Evolutionary conservation across 2,329 filamentous ascomycete genomes (phyloP).

Genomic region (Didymellaceae sp.): DNA sequence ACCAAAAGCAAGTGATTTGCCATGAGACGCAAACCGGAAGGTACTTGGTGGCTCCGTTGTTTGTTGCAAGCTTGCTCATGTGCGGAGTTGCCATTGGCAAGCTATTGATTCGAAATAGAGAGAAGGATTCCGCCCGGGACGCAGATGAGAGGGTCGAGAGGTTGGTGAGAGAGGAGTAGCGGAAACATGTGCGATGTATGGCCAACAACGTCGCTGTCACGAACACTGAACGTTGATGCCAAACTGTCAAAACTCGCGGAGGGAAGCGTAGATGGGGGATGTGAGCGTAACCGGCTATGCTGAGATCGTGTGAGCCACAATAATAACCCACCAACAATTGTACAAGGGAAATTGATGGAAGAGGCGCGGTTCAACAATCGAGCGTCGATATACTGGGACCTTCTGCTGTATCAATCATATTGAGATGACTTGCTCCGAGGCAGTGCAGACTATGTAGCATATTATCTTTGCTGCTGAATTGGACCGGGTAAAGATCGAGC

Average conservation of each 20-base stretch:
- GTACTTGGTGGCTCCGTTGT: background rate
- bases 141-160: conserved; percentile 12
- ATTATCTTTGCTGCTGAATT: no score
- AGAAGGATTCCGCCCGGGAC: background rate
- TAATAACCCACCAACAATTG: background rate
- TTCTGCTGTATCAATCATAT: no score
- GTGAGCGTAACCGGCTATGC: background rate
- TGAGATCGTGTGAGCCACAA: background rate
- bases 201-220: no score
- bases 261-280: background rate
- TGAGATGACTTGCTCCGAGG: no score
- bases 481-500: no score
- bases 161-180: conserved; percentile 4
- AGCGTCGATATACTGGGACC: no score
- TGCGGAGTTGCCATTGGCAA: background rate
- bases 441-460: no score
- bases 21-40: background rate
- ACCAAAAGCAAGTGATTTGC: background rate
- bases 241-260: background rate
- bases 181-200: no score
- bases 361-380: no score
- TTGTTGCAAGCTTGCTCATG: conserved; percentile 4
- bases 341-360: no score
- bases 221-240: background rate
- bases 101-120: background rate